phyloP scores from a whole-genome alignment of 192 early-diverging fungal species.

The Coemansia brasiliensis region DNA sequence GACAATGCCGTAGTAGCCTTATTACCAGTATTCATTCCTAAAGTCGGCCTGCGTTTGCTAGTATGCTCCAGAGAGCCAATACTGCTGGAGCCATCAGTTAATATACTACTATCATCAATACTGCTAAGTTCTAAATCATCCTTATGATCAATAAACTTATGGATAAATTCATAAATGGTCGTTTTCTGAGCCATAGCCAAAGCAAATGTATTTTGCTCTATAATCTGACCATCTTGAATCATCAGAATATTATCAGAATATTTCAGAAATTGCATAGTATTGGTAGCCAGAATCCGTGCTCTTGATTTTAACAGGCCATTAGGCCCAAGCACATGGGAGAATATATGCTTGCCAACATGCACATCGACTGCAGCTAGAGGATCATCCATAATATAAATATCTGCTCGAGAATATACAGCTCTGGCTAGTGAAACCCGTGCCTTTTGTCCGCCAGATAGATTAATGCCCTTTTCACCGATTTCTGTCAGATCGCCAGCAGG shows the following conservation, averaged over 20 bases:
- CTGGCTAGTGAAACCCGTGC: slow-evolving; percentile 26
- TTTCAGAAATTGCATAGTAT: slow-evolving; percentile 55
- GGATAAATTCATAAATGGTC: slow-evolving; percentile 1
- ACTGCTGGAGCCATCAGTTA: too few relatives aligned
- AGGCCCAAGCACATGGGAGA: slow-evolving; percentile 53
- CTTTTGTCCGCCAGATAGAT: slow-evolving; percentile 18
- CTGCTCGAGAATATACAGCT: slow-evolving; percentile 61
- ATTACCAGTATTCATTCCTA: not conserved
- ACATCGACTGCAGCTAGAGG: slow-evolving; percentile 67
- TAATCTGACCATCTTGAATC: slow-evolving; percentile 15
- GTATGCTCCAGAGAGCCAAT: too few relatives aligned
- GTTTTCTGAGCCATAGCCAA: not conserved
- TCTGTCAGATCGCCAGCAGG: slow-evolving; percentile 48
- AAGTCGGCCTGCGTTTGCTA: too few relatives aligned
- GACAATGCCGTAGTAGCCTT: not conserved
- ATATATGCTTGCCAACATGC: slow-evolving; percentile 61
- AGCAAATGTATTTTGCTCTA: not conserved
- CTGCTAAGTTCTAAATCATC: not conserved
- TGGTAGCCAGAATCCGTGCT: slow-evolving; percentile 60
- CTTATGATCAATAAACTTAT: not conserved
- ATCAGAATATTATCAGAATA: slow-evolving; percentile 51
- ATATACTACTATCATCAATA: too few relatives aligned
- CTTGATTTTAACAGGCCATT: slow-evolving; percentile 46
- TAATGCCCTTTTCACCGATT: slow-evolving; percentile 24
- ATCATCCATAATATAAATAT: slow-evolving; percentile 70